Base-by-base conservation (phyloP, 192 early-diverging fungal species). In the Coemansia javaensis region DNA sequence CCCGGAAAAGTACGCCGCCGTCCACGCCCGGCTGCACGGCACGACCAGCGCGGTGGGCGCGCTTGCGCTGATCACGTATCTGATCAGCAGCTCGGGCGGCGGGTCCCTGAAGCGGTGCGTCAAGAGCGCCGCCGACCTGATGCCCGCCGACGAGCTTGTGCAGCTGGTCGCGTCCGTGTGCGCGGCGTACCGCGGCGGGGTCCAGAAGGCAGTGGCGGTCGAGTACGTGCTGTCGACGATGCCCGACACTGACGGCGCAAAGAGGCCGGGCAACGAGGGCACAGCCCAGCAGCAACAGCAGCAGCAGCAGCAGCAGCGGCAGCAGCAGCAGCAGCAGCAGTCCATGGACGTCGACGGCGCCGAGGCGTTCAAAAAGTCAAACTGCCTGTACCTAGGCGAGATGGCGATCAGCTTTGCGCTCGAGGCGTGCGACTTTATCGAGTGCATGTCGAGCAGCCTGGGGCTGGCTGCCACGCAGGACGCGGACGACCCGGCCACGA, bases 391-490 rank as follows among this genome's bases (percentile, higher is more conserved):
- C 31, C 51, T 74, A 23, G 54, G 59, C 24, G 70, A 74, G 30
- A 50, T 58, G 1, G 59, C 59, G 6, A 56, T 74, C 32, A 33
- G 63, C 4, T 57, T 66, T 36, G 51, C 70, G 13, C 37, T 66
- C 9, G 57, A 66, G 53, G 38, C 59, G 0, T 63, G 63, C 25
- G 63, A 74, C 32, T 61, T 66, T 49, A 63, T 74, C 17, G 70
- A 74, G 63, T 62, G 63, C 43, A 56, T 66, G 32, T 74, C 70
- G 5, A 74, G 66, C 50, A 74, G 70, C 47, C 44, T 74, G 6
- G 47, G 59, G 7, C 55, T 74, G 20, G 50, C 32, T 0, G 18
- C 38, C 16, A 43, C 49, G 44, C 16, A 36, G 13, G 47, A 40
- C 25, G 40, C 21, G n/a, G 39, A 38, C 34, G 43, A 38, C 37